phyloP scores from a whole-genome alignment of 2,329 filamentous ascomycete genomes.

The Aschersonia sp. region DNA sequence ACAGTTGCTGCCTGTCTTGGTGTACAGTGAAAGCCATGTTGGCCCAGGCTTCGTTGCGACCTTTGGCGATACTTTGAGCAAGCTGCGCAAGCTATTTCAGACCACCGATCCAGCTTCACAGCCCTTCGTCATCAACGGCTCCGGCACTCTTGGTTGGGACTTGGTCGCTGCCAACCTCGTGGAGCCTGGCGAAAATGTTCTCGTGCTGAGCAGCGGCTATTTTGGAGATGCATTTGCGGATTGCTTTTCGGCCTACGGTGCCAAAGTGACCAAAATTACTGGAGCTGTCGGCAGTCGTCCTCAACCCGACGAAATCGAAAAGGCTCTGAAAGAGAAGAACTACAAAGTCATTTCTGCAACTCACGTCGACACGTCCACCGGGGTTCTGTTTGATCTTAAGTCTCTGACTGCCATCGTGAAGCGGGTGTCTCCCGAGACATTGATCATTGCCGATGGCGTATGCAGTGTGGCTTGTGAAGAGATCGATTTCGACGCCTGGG shows the following conservation, averaged over 20 bases:
- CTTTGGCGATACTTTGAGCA: constrained; percentile 79
- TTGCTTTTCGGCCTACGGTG: constrained; percentile 83
- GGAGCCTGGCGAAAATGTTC: constrained; percentile 76
- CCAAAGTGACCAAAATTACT: constrained; percentile 77
- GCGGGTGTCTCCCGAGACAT: constrained; percentile 75
- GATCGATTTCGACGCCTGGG: constrained; percentile 91
- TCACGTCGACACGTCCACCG: constrained; percentile 94
- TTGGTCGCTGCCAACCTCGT: constrained; percentile 85
- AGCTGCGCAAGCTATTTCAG: constrained; percentile 90
- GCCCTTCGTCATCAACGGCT: constrained; percentile 86
- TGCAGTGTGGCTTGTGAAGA: constrained; percentile 95
- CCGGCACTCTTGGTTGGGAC: constrained; percentile 93
- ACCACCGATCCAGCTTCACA: constrained; percentile 69
- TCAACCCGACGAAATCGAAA: constrained; percentile 75
- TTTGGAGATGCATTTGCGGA: constrained; percentile 92
- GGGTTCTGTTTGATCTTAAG: constrained; percentile 85
- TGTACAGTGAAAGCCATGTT: constrained; percentile 76
- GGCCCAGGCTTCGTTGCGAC: constrained; percentile 74
- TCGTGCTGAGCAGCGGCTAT: constrained; percentile 93
- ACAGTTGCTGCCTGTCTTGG: not conserved
- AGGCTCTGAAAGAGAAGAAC: constrained; percentile 74
- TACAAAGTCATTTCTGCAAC: constrained; percentile 94
- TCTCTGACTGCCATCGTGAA: constrained; percentile 69
- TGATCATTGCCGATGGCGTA: constrained; percentile 88
- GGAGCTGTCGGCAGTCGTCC: constrained; percentile 79